Evolutionary conservation across 805 yeast species (phyloP).

Genomic region (Zygosaccharomyces rouxii): DNA sequence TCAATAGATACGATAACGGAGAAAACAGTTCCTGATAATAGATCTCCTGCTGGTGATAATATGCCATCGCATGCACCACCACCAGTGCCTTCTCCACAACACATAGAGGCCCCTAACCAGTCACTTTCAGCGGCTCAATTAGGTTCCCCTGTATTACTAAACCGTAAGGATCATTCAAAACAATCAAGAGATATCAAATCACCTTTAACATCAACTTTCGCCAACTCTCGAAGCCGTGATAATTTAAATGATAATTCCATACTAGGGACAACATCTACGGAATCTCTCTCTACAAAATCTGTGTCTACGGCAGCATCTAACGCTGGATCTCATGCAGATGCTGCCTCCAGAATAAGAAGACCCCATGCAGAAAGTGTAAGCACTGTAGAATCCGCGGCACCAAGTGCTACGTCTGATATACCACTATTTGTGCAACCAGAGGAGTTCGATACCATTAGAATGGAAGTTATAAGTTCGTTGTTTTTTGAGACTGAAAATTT

Average conservation of each 20-base stretch:
- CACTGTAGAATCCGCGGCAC: constrained; percentile 12
- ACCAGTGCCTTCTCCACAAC: constrained; percentile 10
- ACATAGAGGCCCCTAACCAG: constrained; percentile 8
- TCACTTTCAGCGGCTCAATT: constrained; percentile 9
- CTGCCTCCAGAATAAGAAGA: constrained; percentile 6
- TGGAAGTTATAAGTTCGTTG: constrained; percentile 48
- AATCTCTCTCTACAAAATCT: constrained; percentile 9
- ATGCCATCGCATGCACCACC: constrained; percentile 16
- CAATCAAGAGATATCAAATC: constrained; percentile 3
- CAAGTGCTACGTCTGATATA: constrained; percentile 34
- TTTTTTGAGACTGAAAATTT: constrained; percentile 38
- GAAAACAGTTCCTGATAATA: background rate
- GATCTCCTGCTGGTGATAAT: background rate
- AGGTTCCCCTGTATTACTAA: constrained; percentile 25
- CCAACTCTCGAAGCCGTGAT: constrained; percentile 4
- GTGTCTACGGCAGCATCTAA: constrained; percentile 8
- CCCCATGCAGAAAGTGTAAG: constrained; percentile 13
- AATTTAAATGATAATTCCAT: background rate
- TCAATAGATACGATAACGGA: constrained; percentile 4
- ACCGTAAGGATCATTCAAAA: constrained; percentile 9
- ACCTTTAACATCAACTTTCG: constrained; percentile 3
- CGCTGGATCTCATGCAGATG: constrained; percentile 3
- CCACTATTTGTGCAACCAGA: constrained; percentile 55
- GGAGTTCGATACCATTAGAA: constrained; percentile 48
- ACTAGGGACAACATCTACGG: constrained; percentile 3